These are phyloP conservation scores for Ceratopteris richardii DNA, from an alignment of 75 land plant species.

Conservation along the genomic window DNA sequence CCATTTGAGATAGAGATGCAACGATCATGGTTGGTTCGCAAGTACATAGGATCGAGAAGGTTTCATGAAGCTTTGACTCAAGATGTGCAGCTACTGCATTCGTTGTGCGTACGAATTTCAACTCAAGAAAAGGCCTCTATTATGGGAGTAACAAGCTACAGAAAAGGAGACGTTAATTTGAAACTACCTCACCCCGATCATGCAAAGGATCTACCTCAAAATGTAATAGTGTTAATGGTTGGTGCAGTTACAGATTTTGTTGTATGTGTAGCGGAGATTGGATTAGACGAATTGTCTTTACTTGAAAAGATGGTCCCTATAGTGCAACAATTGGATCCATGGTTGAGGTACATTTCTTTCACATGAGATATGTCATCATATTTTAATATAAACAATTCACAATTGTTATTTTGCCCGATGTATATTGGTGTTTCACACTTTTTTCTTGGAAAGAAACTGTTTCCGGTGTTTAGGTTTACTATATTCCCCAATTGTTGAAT, in stretches of 20 bases:
- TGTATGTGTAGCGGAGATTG: constrained; percentile 25
- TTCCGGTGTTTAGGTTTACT: too few species aligned
- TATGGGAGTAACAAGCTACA: not conserved
- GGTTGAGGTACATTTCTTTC: constrained; percentile 13
- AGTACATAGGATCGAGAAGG: constrained; percentile 21
- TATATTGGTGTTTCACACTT: too few species aligned
- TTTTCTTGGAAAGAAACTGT: too few species aligned
- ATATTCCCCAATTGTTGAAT: too few species aligned
- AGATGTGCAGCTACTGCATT: constrained; percentile 6
- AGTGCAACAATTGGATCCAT: constrained; percentile 21
- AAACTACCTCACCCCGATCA: constrained; percentile 11
- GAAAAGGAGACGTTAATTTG: not conserved
- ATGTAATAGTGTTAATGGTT: constrained; percentile 15
- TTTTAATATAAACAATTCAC: too few species aligned
- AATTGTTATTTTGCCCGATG: too few species aligned
- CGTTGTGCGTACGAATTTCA: constrained; percentile 4
- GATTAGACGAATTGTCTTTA: not conserved
- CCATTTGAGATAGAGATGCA: constrained; percentile 33
- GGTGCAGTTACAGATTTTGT: constrained; percentile 28
- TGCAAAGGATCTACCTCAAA: constrained; percentile 12
- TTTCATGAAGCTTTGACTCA: constrained; percentile 22
- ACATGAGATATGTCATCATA: not conserved
- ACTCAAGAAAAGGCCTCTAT: not conserved
- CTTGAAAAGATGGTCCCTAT: constrained; percentile 11
- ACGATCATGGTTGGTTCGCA: constrained; percentile 24